Evolutionary conservation across 768 basidiomycete genomes (phyloP).

Genomic region (Amylocystis lapponica): DNA sequence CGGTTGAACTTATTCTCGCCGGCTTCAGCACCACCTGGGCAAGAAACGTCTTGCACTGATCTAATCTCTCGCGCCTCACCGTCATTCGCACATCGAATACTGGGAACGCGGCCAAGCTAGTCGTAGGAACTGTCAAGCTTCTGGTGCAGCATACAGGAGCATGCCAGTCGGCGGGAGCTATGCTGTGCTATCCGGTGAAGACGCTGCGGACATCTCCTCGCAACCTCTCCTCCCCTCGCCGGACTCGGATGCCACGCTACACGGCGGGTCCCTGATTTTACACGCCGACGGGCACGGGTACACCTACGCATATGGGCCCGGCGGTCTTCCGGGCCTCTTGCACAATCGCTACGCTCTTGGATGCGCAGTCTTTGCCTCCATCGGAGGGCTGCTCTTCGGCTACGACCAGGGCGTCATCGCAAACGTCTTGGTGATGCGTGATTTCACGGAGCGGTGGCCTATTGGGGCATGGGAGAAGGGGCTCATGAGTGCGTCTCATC

Average conservation of each 20-base stretch:
- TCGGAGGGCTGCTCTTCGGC: slow-evolving; percentile 75
- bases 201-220: not conserved
- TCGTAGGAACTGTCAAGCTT: too few relatives aligned
- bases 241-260: slow-evolving; percentile 1
- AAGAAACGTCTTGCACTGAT: too few relatives aligned
- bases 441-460: slow-evolving; percentile 66
- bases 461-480: slow-evolving; percentile 70
- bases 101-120: too few relatives aligned
- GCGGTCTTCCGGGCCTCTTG: slow-evolving; percentile 56
- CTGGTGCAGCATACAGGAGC: too few relatives aligned
- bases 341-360: slow-evolving; percentile 60
- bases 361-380: slow-evolving; percentile 69
- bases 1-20: too few relatives aligned
- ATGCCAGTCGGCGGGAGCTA: too few relatives aligned
- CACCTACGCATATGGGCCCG: slow-evolving; percentile 68
- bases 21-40: too few relatives aligned
- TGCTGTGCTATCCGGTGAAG: not conserved
- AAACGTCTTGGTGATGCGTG: slow-evolving; percentile 78
- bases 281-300: slow-evolving; percentile 31
- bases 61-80: too few relatives aligned
- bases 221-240: not conserved
- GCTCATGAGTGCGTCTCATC: slow-evolving; percentile 55
- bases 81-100: too few relatives aligned
- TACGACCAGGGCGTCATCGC: slow-evolving; percentile 87
- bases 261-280: slow-evolving; percentile 13